Base-by-base conservation (phyloP, 2,329 filamentous ascomycete genomes). In the Diplodia intermedia region DNA sequence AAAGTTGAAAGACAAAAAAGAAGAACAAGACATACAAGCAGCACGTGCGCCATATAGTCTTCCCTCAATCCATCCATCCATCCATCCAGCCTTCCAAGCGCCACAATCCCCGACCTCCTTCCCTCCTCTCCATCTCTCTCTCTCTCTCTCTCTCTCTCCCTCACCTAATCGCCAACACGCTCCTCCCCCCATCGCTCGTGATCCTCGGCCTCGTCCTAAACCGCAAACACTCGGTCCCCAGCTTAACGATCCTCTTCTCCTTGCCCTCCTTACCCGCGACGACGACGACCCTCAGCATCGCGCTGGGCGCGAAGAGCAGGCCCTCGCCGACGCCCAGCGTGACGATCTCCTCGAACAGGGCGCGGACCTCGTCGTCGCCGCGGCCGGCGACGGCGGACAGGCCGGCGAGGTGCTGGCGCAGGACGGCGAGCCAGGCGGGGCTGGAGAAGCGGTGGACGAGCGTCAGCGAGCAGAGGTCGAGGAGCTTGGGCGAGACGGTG, bases 401-500 rank as follows among this genome's bases (percentile, higher is more conserved):
- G 3, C 79, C 86, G 4, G 84, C 86, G 1, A 90, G 76, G 73
- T 83, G 81, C 15, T 72, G 71, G 36, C 74, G 73, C 52, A 87
- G 77, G 0, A 81, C 80, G 0, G 74, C 73, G 33, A 88, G 83
- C 90, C 90, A 92, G 1, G 84, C 83, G 0, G 90, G 90, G 0
- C 86, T 89, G 0, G 83, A 88, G 76, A 94, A 94, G 0, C 89
- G 84, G 73, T 94, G 91, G 0, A 93, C 87, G 18, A 93, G 83
- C 0, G 88, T 90, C n/a, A 91, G 80, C 0, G 87, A 89, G 75
- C 89, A 93, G 0, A 94, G 81, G 65, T 92, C 90, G 0, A 94
- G 82, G 0, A 95, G 83, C 18, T 84, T 83, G 0, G 88, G 86
- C 0, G 89, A 89, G 4, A 94, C 83, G 0, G 90, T 92, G 0